Base-by-base conservation (phyloP, 306 rosid genomes). In the Ziziphus jujuba region DNA sequence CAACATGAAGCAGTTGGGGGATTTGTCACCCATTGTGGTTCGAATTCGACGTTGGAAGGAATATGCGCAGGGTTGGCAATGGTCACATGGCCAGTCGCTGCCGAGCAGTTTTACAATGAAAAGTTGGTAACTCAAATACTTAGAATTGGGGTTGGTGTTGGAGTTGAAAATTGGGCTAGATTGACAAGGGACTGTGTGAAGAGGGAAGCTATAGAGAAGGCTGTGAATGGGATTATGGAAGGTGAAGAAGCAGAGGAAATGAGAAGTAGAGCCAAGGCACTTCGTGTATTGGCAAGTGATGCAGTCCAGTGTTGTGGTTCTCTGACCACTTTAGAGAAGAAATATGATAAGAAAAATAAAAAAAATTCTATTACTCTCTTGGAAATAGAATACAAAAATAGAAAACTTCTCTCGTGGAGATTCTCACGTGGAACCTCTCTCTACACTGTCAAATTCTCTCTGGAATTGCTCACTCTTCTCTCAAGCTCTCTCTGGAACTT, bases 131-230 rank as follows among this genome's bases (percentile, higher is more conserved):
- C 33, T 1, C 19, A 63, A 20, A 84, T 79, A 61, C 20, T 79
- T 62, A 31, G n/a, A 12, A 73, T 82, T 33, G 87, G 79, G 25
- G 80, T 76, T 6, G 38, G 61, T 0, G 80, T 75, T 6, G 88
- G 88, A 0, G 77, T 56, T 0, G 56, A 38, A 15, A 74, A 74
- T 20, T 84, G 84, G 88, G 3, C 5, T 1, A 0, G 0, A 3
- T 2, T 2, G 6, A 67, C 65, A 6, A 56, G 61, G 1, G 67
- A 54, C 9, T 74, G 40, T 21, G 73, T 84, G 25, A 9, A 33
- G 0, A 70, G 76, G 21, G 81, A 77, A 7, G 0, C 15, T 0
- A 61, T 83, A n/a, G 74, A 70, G 72, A 74, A 33, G 33, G 78
- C 79, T 8, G 48, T 80, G 9, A 76, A 62, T 50, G 48, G 72